Base-by-base conservation (phyloP, 176 grass and related monocot species). In the Oryza meridionalis region DNA sequence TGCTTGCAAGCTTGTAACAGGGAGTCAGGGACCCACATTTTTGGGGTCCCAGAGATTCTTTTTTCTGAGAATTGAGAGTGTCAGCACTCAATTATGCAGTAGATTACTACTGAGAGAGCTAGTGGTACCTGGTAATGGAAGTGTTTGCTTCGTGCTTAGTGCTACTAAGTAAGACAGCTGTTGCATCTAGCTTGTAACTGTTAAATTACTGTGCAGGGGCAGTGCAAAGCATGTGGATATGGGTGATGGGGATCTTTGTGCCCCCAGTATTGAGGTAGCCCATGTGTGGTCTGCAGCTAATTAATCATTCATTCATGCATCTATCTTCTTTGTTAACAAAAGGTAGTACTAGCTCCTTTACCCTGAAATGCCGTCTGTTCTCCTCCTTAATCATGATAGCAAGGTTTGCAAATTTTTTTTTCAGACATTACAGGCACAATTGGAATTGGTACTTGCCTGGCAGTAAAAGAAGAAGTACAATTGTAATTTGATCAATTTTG, bases 211-310 rank as follows among this genome's bases (percentile, higher is more conserved):
- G 68, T 67, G 80, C 69, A 19, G 35, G 70, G 49, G 22, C 61
- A 37, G 71, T 44, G 71, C 43, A 7, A 4, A 1, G 66, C 69
- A 71, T 85, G 63, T 80, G 77, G 70, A 74, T 43, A 80, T 27
- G 68, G 67, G 55, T 38, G 55, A 38, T 53, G 15, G n/a, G 46
- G 24, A 81, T 85, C 42, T 65, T 85, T 21, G 64, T 77, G 87
- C 65, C 77, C 68, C 87, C 71, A 51, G n/a, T 76, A n/a, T 79
- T 69, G 27, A 62, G 87, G 87, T 81, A 85, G 75, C 62, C 63
- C 77, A 76, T 65, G 77, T 85, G 71, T 76, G n/a, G 49, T 19
- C 75, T 67, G 11, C 44, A 29, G 40, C 69, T 37, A 65, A 88
- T 83, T 65, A 70, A 84, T 77, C 82, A 77, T 77, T 77, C 82